Conservation (phyloP, 2,329 filamentous ascomycete species). For the Zasmidium angulare region DNA sequence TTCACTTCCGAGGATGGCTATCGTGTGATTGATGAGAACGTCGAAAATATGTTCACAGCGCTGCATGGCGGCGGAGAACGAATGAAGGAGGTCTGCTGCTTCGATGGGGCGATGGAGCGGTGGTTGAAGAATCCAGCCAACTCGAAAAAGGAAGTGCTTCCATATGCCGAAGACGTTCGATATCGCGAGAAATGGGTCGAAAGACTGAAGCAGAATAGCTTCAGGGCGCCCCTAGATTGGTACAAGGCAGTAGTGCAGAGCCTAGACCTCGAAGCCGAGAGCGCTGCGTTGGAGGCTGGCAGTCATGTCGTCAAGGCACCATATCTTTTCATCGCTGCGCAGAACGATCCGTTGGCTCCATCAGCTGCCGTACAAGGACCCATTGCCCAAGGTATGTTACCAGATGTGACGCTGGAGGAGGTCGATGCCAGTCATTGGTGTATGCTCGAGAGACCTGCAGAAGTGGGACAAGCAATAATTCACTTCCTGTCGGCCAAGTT, state of each 20-base stretch:
- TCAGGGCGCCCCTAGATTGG: slow-evolving; percentile 36
- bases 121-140: slow-evolving; percentile 15
- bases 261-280: slow-evolving; percentile 30
- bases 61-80: slow-evolving; percentile 19
- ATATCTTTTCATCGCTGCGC: slow-evolving; percentile 36
- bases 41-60: slow-evolving; percentile 15
- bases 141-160: slow-evolving; percentile 25
- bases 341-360: slow-evolving; percentile 20
- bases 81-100: slow-evolving; percentile 38
- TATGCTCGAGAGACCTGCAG: slow-evolving; percentile 35
- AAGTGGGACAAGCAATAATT: slow-evolving; percentile 14
- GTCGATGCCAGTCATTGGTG: slow-evolving; percentile 38
- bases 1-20: slow-evolving; percentile 42
- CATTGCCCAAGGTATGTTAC: slow-evolving; percentile 13
- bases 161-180: slow-evolving; percentile 32
- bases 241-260: slow-evolving; percentile 31
- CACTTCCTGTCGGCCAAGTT: slow-evolving; percentile 5
- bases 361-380: slow-evolving; percentile 18
- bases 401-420: slow-evolving; percentile 29
- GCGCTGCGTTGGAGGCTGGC: slow-evolving; percentile 23
- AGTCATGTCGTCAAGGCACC: slow-evolving; percentile 27
- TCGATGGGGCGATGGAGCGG: slow-evolving; percentile 35
- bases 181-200: slow-evolving; percentile 37
- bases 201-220: slow-evolving; percentile 32
- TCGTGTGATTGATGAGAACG: slow-evolving; percentile 32